phyloP scores from a whole-genome alignment of 2,329 filamentous ascomycete genomes.

The Colletotrichum chlorophyti region DNA sequence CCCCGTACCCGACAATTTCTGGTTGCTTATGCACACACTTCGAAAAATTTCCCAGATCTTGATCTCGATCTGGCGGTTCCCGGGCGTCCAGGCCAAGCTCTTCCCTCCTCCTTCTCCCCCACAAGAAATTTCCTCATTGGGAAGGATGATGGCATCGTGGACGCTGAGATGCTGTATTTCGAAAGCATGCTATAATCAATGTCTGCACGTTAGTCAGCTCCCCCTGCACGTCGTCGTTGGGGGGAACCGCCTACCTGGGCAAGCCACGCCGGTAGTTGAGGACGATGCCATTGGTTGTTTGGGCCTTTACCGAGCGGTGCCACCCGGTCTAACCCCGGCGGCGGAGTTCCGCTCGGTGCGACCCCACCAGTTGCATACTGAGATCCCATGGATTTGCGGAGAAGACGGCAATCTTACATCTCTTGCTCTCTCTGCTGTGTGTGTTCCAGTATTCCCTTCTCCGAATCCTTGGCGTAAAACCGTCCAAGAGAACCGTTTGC shows the following conservation, averaged over 20 bases:
- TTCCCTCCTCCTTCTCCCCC: neutral
- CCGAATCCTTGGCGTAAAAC: neutral
- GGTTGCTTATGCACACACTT: neutral
- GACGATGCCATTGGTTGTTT: neutral
- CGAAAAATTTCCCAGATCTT: no score
- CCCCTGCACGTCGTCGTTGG: neutral
- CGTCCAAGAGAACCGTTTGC: no score
- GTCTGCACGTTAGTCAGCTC: slow-evolving; percentile 15
- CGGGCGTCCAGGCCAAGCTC: neutral
- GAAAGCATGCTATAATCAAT: slow-evolving; percentile 1
- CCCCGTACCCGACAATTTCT: no score
- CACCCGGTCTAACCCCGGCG: neutral
- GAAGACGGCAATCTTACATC: neutral
- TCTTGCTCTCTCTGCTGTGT: neutral
- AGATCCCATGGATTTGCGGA: no score
- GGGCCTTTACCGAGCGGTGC: neutral
- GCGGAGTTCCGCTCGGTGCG: slow-evolving; percentile 16
- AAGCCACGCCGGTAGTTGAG: neutral
- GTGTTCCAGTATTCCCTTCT: neutral
- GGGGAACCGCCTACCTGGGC: no score
- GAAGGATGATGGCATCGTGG: neutral
- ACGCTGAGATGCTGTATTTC: neutral
- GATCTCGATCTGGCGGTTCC: neutral
- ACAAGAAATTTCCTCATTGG: slow-evolving; percentile 1
- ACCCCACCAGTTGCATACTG: neutral